Evolutionary conservation across 306 rosid genomes (phyloP), one percentile per base, ranked within the genome.

Genomic region (Dalbergia cultrata): DNA sequence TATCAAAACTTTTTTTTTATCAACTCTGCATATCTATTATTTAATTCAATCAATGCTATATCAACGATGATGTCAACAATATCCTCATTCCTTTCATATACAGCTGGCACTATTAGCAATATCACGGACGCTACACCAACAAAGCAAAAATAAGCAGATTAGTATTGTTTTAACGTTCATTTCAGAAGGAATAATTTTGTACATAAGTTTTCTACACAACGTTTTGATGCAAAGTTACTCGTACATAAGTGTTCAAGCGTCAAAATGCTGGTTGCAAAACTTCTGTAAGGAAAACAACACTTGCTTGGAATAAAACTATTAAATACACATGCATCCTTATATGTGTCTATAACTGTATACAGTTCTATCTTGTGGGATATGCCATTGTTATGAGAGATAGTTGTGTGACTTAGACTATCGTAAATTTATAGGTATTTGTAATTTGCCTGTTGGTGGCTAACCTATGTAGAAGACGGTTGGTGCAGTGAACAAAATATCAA

Each of bases 1-100:
- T 72, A 76, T 45, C 77, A 54, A 19, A 84, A 18, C 60, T 31
- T 84, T 64, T 31, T 84, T 64, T 84, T 85, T 74, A 72, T 70
- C 74, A 88, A 75, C 64, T 67, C 64, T 65, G 83, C 76, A 70
- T 41, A 86, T 33, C 47, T 79, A 59, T 11, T 80, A 19, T 58
- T 80, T 13, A 90, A 58, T 22, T 85, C 90, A 78, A 58, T 34
- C 52, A 77, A 0, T 63, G 83, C 77, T 76, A 73, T 83, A 52
- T 84, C 90, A 26, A 58, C 85, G 33, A 83, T 17, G 61, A 81
- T 80, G 82, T 89, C 93, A 76, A 89, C 67, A 72, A 53, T 53
- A 70, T 85, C 92, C 69, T 85, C 92, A 18, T 79, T 47, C 69
- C 64, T 86, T 81, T 91, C 97, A 56, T 89, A 89, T 45, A 83